Base-by-base conservation (phyloP, 2,329 filamentous ascomycete species). In the Fusarium paranaense region DNA sequence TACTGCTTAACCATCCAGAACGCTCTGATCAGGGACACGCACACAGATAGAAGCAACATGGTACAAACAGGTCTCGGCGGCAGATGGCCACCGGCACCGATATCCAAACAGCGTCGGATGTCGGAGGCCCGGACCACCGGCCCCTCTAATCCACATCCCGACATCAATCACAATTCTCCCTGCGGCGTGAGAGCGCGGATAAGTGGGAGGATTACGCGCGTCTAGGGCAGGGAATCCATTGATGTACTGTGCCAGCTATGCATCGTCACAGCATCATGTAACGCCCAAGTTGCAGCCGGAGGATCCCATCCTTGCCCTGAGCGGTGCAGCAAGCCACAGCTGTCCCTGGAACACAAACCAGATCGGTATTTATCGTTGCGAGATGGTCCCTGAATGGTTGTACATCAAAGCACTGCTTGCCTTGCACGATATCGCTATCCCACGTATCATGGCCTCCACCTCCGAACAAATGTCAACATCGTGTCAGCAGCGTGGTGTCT, bases 101-200 rank as follows among this genome's bases (percentile, higher is more conserved):
- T 32, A 70, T 60, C 70, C 70, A 54, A 52, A 57, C 37, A 32
- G 50, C 27, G 59, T 63, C 70, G 70, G 70, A 70, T 72, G 67
- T 72, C 70, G 70, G 70, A 62, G 35, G 37, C 37, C 33, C 67
- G 67, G 70, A 37, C 32, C 64, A 65, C 67, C 67, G 70, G 70
- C 64, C 70, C 70, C 50, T 62, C 64, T 63, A 62, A 65, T 52
- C 57, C 63, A 57, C 57, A 66, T 57, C 30, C 22, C 63, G 61
- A 13, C 62, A 22, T 37, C 62, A 54, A 67, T 45, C 52, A 42
- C 16, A 13, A 20, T 52, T n/a, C 33, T 52, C 50, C 33, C 27
- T 62, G 32, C 30, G n/a, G 18, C 22, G 32, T 30, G 16, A 42
- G 10, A 50, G 42, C 33, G 32, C 42, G 40, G 59, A 62, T 62